Conservation (phyloP, 768 basidiomycete genomes). For the Kondoa subrosea region DNA sequence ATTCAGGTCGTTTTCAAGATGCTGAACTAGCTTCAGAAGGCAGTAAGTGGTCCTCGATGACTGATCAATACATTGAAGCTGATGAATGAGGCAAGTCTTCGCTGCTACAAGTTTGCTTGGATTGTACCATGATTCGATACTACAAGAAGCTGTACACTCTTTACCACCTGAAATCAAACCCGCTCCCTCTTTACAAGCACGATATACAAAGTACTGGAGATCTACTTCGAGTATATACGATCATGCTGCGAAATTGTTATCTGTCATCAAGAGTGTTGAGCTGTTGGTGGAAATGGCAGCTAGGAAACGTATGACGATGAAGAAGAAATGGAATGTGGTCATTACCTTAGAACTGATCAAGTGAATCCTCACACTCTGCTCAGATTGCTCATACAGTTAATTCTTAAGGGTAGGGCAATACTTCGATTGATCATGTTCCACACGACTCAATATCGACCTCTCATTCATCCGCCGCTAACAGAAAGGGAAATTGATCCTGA, state of each 20-base stretch:
- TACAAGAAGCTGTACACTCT: slow-evolving; percentile 22
- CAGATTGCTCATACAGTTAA: neutral
- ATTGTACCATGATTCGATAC: slow-evolving; percentile 86
- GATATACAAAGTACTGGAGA: slow-evolving; percentile 77
- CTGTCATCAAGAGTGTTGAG: slow-evolving; percentile 62
- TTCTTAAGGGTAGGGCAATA: slow-evolving; percentile 41
- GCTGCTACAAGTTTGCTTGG: slow-evolving; percentile 71
- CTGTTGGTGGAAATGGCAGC: slow-evolving; percentile 79
- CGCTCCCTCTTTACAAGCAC: slow-evolving; percentile 45
- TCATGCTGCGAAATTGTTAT: slow-evolving; percentile 55
- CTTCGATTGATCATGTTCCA: slow-evolving; percentile 57
- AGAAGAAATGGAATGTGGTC: slow-evolving; percentile 57
- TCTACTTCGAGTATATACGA: slow-evolving; percentile 54
- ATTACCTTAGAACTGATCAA: slow-evolving; percentile 66
- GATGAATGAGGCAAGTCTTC: slow-evolving; percentile 28
- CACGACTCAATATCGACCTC: slow-evolving; percentile 51
- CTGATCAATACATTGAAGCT: slow-evolving; percentile 6
- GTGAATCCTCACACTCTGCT: slow-evolving; percentile 45
- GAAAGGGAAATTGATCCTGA: slow-evolving; percentile 27
- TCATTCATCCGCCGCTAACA: slow-evolving; percentile 25
- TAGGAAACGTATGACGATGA: slow-evolving; percentile 44
- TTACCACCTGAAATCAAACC: slow-evolving; percentile 13
- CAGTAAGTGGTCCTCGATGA: slow-evolving; percentile 45
- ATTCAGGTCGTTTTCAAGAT: slow-evolving; percentile 77
- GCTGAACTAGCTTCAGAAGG: slow-evolving; percentile 89